Evolutionary conservation across 2,329 filamentous ascomycete species (phyloP), one percentile per base, ranked within the genome.

Genomic region (Aspergillus flavus): DNA sequence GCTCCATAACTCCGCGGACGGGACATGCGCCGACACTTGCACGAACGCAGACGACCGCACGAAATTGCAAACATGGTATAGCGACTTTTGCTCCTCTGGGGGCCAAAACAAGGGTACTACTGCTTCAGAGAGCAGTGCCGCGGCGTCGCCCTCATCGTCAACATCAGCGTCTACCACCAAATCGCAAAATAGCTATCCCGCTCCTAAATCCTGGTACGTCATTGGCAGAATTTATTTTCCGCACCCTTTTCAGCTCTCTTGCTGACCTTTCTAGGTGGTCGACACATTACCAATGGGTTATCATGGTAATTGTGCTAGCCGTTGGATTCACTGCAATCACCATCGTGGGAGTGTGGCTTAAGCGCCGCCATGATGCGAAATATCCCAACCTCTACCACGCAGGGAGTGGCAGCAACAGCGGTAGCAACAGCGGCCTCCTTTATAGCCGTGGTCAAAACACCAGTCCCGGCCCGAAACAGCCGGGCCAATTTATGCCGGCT

Each of bases 231-330:
- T 10, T 1, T 30, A 28, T 28, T n/a, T 16, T 32, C 36, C 32
- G 32, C n/a, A 5, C 52, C 23, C 34, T 23, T 16, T 9, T 23
- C 14, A 9, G n/a, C 52, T 11, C 6, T 14, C 6, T 36, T 9
- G 23, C 21, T 57, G 39, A 57, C 54, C 16, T 32, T 30, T 36
- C 14, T 23, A 76, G 71, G 67, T 70, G 68, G 70, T 64, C 85
- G 9, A 84, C 81, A 32, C 91, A 94, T 76, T 92, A 87, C 82
- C 85, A 88, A 80, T 96, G 92, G 92, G 86, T 96, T 53, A 84
- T 94, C 66, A 92, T 95, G 84, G 83, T 95, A 59, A 88, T 93
- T 67, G 81, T 94, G 65, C 83, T 96, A 32, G 84, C 89, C 50
- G 81, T 94, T 64, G 89, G 83, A 59, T 91, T 96, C 65, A 79